A percentile compares a stretch with the other conserved stretches of the same genome.
Evolutionary conservation across 2,329 filamentous ascomycete species (phyloP).

Genomic region (Aspergillus carbonarius): DNA sequence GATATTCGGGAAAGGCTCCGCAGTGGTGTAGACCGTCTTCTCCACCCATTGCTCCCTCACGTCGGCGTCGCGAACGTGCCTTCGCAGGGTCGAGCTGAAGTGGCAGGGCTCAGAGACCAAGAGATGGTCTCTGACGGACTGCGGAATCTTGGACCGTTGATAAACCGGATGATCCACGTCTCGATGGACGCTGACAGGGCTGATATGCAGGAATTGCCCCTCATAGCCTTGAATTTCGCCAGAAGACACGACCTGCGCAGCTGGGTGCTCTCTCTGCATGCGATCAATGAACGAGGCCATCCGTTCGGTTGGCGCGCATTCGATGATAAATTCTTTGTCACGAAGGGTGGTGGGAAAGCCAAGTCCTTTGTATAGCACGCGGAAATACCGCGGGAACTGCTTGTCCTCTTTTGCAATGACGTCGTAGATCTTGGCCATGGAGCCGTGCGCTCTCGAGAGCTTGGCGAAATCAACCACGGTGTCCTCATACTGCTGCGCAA

Average conservation of each 20-base stretch:
- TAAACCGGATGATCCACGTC: constrained; percentile 81
- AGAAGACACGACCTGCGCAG: constrained; percentile 74
- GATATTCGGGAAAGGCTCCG: constrained; percentile 87
- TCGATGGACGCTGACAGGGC: constrained; percentile 75
- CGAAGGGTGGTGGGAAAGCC: constrained; percentile 78
- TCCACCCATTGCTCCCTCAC: constrained; percentile 73
- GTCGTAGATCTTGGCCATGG: constrained; percentile 91
- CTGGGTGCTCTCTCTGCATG: constrained; percentile 86
- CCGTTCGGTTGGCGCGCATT: constrained; percentile 74
- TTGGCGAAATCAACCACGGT: constrained; percentile 91
- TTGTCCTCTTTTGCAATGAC: constrained; percentile 79
- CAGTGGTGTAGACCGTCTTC: constrained; percentile 80
- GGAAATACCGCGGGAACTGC: constrained; percentile 81
- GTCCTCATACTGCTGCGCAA: constrained; percentile 85
- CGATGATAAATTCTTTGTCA: constrained; percentile 91
- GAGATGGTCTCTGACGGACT: constrained; percentile 81
- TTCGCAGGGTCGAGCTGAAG: constrained; percentile 74
- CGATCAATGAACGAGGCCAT: constrained; percentile 82
- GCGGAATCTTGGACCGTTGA: constrained; percentile 80
- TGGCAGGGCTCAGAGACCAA: constrained; percentile 72
- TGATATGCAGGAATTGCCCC: constrained; percentile 85
- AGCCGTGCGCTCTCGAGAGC: constrained; percentile 80
- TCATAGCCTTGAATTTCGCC: constrained; percentile 76
- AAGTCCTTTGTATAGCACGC: constrained; percentile 82
- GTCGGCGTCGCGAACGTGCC: constrained; percentile 66